phyloP scores from a whole-genome alignment of 176 grass and related monocot genomes.

The Guadua angustifolia region DNA sequence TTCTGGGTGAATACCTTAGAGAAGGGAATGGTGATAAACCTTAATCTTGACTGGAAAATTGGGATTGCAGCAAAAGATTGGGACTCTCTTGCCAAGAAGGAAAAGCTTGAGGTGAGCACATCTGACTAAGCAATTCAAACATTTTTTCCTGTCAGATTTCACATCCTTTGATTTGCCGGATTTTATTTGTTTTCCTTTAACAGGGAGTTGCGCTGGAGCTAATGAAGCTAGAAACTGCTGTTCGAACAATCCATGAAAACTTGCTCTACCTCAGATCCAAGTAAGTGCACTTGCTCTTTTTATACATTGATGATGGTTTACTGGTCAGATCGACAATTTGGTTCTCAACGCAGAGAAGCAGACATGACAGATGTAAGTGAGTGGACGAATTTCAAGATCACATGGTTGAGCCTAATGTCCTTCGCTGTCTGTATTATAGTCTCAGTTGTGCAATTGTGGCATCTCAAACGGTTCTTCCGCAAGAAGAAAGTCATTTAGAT shows the following conservation, averaged over 20 bases:
- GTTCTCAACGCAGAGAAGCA: slow-evolving; percentile 55
- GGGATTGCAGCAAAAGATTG: slow-evolving; percentile 66
- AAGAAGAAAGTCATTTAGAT: slow-evolving; percentile 76
- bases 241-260: slow-evolving; percentile 55
- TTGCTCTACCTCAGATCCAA: slow-evolving; percentile 52
- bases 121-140: neutral
- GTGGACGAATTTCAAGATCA: slow-evolving; percentile 58
- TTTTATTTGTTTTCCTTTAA: neutral
- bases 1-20: slow-evolving; percentile 51
- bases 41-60: slow-evolving; percentile 68
- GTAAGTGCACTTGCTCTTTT: slow-evolving; percentile 32
- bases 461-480: slow-evolving; percentile 56
- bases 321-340: neutral
- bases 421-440: slow-evolving; percentile 56
- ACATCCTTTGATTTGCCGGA: neutral
- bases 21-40: slow-evolving; percentile 43
- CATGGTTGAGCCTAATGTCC: slow-evolving; percentile 59
- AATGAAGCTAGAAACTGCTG: slow-evolving; percentile 55
- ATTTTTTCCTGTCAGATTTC: neutral
- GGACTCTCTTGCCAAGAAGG: slow-evolving; percentile 65
- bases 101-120: slow-evolving; percentile 57
- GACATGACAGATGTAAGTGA: slow-evolving; percentile 61
- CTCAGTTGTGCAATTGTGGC: slow-evolving; percentile 51
- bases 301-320: neutral
- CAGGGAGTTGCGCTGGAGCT: slow-evolving; percentile 70